Evolutionary conservation across 2,329 filamentous ascomycete genomes (phyloP), one percentile per base, ranked within the genome.

Genomic region (Paraphaeosphaeria sporulosa): DNA sequence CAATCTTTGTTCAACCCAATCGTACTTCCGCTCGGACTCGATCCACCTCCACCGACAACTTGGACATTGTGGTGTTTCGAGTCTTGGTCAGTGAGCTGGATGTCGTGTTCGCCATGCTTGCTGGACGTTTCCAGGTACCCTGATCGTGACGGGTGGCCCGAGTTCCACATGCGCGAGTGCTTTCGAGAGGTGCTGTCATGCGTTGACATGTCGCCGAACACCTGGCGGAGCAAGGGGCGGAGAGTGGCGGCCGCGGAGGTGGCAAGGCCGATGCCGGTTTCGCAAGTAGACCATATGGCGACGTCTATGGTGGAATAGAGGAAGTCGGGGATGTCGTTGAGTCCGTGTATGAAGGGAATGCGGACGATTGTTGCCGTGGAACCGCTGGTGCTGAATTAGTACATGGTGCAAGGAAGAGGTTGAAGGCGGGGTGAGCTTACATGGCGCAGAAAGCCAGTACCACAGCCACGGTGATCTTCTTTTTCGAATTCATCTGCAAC

Each of bases 251-350:
- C n/a, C n/a, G n/a, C n/a, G n/a, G n/a, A n/a, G n/a, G n/a, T n/a
- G n/a, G n/a, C n/a, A n/a, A 65, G 55, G 15, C 61, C 64, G 25
- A 65, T 65, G 42, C 64, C 64, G 17, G 64, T 65, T 48, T 65
- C 64, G 57, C 57, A 60, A 21, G 63, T 63, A 5, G 61, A 63
- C 61, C 64, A 65, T 48, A 64, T 65, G n/a, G 64, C 64, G 27
- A 66, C 58, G 48, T 64, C 64, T 27, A 51, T 62, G 13, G 64
- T 66, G 15, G 59, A 58, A 47, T 65, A 65, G 25, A 65, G 61
- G 54, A 65, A 65, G 15, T 63, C 63, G 36, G 48, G 32, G 23
- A 50, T 60, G 40, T 65, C 56, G 30, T 65, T 63, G 27, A 65
- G 55, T 13, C 63, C 58, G 2, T 50, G 46, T 44, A 65, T 64